Base-by-base conservation (phyloP, 495 filamentous ascomycete genomes). In the Penicillium simplicissimum region DNA sequence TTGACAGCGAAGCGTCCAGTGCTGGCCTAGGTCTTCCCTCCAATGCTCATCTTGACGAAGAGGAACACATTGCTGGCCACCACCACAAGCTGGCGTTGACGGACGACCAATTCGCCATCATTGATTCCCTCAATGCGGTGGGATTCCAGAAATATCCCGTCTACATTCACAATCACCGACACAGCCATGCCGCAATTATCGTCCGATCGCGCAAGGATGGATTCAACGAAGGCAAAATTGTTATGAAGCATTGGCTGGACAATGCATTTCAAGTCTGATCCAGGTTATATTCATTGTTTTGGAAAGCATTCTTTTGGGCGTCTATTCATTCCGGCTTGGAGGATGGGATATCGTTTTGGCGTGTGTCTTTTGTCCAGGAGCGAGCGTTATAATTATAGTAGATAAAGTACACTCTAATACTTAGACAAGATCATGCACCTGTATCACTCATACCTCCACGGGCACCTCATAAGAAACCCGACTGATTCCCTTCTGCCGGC, bases 101-200 rank as follows among this genome's bases (percentile, higher is more conserved):
- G 1, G 79, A 84, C 3, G 85, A 85, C 25, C 95, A 98, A 72
- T 94, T 96, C 71, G 76, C 78, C 21, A 96, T 97, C 77, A 88
- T 96, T 51, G 76, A 89, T 17, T 85, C 86, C 15, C 75, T 98
- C 61, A 89, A 97, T 67, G 70, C 77, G 10, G 79, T 96, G 0
- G 87, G 88, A 10, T 93, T 89, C 76, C 83, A 82, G 19, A 97
- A 95, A 74, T 94, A 90, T 74, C 87, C 86, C 0, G 90, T 96
- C 4, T 87, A 90, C 75, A 97, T 98, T 42, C 91, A 96, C 51
- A 87, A 92, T 3, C 82, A 83, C 43, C 71, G 80, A 34, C 93
- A 96, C 68, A 89, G 81, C 49, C 95, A 98, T 71, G 95, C 94
- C 0, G 94, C 94, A 1, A 96, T 98, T 55, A 89, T 98, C 67